phyloP scores from a whole-genome alignment of 176 grass and related monocot species.

The Chrysopogon serrulatus region DNA sequence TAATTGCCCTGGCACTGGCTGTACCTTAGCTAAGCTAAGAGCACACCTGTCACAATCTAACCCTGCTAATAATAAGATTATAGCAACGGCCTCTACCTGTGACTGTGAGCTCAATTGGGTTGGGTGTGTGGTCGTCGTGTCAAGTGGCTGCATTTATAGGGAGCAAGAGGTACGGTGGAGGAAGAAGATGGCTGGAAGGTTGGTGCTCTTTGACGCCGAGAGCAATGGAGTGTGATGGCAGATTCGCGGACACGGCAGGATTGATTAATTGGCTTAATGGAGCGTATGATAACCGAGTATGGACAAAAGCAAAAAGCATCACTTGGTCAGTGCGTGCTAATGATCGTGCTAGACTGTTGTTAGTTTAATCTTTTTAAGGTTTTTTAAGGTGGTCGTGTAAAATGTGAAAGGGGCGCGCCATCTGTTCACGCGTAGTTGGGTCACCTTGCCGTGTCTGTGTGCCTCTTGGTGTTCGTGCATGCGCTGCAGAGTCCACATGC shows the following conservation, averaged over 20 bases:
- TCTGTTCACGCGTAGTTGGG: conserved; percentile 17
- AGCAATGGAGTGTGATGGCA: conserved; percentile 33
- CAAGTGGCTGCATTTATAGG: conserved; percentile 39
- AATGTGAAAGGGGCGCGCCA: conserved; percentile 38
- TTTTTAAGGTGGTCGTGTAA: conserved; percentile 4
- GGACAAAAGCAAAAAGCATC: conserved; percentile 36
- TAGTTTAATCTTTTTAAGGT: background rate
- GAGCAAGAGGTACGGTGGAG: background rate
- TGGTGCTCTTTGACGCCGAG: conserved; percentile 27
- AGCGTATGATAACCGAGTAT: conserved; percentile 22
- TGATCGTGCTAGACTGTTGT: conserved; percentile 14
- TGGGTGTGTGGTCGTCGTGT: conserved; percentile 11
- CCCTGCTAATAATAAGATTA: background rate
- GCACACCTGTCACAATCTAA: conserved; percentile 7
- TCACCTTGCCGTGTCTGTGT: background rate
- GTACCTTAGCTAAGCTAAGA: background rate
- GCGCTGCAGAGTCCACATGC: background rate
- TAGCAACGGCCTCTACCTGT: background rate
- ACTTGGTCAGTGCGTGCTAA: conserved; percentile 3
- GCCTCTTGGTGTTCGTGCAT: background rate
- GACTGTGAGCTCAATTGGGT: background rate
- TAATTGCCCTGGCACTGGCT: background rate
- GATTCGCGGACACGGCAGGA: conserved; percentile 23
- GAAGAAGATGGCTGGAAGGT: conserved; percentile 46
- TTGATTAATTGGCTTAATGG: conserved; percentile 38